These are phyloP conservation scores for Neofusicoccum laricinum DNA, from an alignment of 2,329 filamentous ascomycete genomes.

Conservation along the genomic window DNA sequence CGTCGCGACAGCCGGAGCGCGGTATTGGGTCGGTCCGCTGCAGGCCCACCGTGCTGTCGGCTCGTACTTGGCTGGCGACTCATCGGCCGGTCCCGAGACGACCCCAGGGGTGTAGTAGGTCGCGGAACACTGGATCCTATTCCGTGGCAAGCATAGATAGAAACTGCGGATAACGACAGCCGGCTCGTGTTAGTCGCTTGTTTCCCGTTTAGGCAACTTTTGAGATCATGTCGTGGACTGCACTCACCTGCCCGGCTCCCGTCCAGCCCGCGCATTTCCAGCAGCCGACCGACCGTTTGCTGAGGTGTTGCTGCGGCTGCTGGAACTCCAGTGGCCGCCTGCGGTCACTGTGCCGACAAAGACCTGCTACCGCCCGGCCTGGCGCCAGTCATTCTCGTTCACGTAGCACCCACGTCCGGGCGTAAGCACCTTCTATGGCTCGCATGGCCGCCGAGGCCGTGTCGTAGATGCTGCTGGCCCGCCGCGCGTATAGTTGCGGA, in stretches of 20 bases:
- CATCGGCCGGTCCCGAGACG: background rate
- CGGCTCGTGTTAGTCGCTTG: background rate
- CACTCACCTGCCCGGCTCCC: background rate
- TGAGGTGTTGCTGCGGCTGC: conserved; percentile 22
- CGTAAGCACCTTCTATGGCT: conserved; percentile 33
- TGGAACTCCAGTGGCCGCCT: conserved; percentile 25
- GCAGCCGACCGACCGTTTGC: background rate
- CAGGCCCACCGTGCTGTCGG: background rate
- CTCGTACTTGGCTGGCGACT: background rate
- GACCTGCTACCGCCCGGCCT: background rate
- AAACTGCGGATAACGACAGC: background rate
- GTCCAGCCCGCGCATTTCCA: conserved; percentile 19
- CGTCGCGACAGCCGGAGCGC: background rate
- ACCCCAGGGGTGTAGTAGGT: background rate
- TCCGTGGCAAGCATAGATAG: background rate
- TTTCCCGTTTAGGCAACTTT: background rate
- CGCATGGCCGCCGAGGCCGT: conserved; percentile 24
- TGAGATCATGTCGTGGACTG: background rate
- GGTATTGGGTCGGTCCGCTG: background rate
- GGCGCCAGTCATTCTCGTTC: background rate
- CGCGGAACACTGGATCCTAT: background rate
- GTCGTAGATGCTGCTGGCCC: conserved; percentile 26
- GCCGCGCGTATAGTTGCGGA: conserved; percentile 20
- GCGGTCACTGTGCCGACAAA: too few relatives aligned
- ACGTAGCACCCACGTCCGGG: conserved; percentile 28